Base-by-base conservation (phyloP, 208 protist species). In the Leishmania guyanensis region DNA sequence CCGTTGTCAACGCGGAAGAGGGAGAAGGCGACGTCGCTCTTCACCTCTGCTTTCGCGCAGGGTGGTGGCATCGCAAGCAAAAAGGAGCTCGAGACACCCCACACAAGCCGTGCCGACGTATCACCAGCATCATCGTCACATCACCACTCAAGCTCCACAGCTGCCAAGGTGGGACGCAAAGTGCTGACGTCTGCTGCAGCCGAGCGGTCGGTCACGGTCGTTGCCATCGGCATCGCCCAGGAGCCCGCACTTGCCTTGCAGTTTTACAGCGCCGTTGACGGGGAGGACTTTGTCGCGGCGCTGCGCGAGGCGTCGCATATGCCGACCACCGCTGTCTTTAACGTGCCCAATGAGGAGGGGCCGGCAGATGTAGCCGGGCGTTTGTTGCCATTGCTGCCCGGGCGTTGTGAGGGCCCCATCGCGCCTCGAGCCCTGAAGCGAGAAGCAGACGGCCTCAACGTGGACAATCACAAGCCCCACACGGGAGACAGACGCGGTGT, bases 201-300 rank as follows among this genome's bases (percentile, higher is more conserved):
- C 39, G 14, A 5, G 29, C 12, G 12, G 60, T 79, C 68, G 72
- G 76, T 75, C 9, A 74, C 80, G 17, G 77, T 89, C 39, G 82
- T 75, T 14, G 84, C 85, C 0, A 60, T 89, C 51, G 80, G 82
- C 64, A 78, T 89, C 39, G 70, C 64, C 14, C 64, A 72, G 4
- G 86, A 89, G 80, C 48, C 81, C 2, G 73, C 79, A 48, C 86
- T 89, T 65, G 86, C 80, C 29, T 75, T 89, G 48, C 82, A 85
- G 58, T 80, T 89, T 22, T 64, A 62, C 36, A 74, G 20, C 51
- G 54, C 33, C 29, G 75, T 82, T 4, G 85, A 88, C 22, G 85
- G 81, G 9, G 53, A 71, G 2, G 68, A 54, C 56, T 83, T 88
- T 66, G 85, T 84, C 3, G 51, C 56, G 3, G 80, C 84, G 26